Conservation (phyloP, 225 moss, liverwort and hornwort genomes). For the Ulota crispa region DNA sequence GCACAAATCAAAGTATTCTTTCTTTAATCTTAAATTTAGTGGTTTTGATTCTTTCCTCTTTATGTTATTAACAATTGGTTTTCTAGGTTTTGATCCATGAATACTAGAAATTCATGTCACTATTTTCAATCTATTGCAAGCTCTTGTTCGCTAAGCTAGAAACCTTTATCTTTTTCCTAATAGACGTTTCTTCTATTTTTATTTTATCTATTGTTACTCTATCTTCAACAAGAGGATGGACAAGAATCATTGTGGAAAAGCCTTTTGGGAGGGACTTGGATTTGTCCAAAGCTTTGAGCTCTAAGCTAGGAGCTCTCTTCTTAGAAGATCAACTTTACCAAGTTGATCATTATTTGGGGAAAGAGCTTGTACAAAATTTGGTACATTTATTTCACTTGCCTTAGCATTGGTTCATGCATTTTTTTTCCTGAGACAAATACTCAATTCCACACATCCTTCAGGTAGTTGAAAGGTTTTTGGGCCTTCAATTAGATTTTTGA, state of each 20-base stretch:
- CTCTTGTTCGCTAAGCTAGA: conserved; percentile 2
- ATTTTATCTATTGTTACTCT: not conserved
- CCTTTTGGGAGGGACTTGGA: conserved; percentile 88
- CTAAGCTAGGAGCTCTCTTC: conserved; percentile 70
- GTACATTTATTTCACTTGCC: conserved; percentile 21
- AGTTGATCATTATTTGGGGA: conserved; percentile 95
- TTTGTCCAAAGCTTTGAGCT: conserved; percentile 73
- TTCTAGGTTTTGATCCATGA: not conserved
- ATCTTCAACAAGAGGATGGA: conserved; percentile 71
- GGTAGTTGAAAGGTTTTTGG: not conserved
- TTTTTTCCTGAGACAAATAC: not conserved
- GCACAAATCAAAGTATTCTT: conserved; percentile 63
- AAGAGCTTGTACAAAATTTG: conserved; percentile 95
- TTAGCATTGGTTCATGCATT: not conserved
- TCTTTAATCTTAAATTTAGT: not conserved
- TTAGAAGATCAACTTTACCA: conserved; percentile 87
- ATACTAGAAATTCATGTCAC: not conserved
- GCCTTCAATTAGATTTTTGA: not conserved
- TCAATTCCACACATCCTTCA: conserved; percentile 1
- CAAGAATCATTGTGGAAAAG: conserved; percentile 92
- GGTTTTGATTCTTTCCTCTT: not conserved
- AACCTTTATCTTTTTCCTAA: not conserved
- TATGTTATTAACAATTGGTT: not conserved
- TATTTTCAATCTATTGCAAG: not conserved
- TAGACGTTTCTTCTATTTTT: not conserved